These are phyloP conservation scores for Cymbomonas tetramitiformis DNA, from an alignment of 139 green algal species.

Conservation along the genomic window DNA sequence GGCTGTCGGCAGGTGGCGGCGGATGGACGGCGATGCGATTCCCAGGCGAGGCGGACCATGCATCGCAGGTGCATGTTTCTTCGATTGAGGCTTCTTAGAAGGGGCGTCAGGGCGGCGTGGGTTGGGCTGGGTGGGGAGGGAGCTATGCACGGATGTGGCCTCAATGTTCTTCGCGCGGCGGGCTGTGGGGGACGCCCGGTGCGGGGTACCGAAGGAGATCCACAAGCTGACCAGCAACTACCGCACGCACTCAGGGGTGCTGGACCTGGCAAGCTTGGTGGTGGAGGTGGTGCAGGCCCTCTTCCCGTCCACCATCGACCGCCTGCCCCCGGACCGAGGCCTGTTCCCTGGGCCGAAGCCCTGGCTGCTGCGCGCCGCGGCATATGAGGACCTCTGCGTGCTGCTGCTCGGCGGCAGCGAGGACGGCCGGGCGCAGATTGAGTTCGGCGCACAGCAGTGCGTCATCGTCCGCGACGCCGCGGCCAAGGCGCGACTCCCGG, in stretches of 20 bases:
- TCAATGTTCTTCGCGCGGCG: too few relatives aligned
- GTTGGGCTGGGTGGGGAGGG: too few relatives aligned
- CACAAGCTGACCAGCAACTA: constrained; percentile 29
- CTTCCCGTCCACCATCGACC: constrained; percentile 42
- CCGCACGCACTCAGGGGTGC: constrained; percentile 40
- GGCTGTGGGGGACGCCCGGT: too few relatives aligned
- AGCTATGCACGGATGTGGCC: too few relatives aligned
- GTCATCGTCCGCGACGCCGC: constrained; percentile 44
- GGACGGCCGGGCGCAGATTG: constrained; percentile 36
- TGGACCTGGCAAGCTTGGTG: constrained; percentile 39
- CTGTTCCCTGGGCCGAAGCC: constrained; percentile 44
- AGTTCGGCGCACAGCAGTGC: constrained; percentile 65
- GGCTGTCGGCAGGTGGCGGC: constrained; percentile 28
- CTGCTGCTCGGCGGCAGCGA: neutral
- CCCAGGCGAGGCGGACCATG: too few relatives aligned
- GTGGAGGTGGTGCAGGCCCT: constrained; percentile 40
- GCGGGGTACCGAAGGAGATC: neutral
- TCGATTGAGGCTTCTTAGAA: neutral
- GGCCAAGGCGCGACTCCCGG: constrained; percentile 29
- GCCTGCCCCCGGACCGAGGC: constrained; percentile 36
- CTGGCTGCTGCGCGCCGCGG: constrained; percentile 34
- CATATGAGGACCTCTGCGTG: neutral
- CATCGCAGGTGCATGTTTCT: neutral
- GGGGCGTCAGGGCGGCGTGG: too few relatives aligned
- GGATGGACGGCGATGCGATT: neutral